Percentiles rank a stretch among this genome's conserved stretches.
Conservation (phyloP, 2,329 filamentous ascomycete genomes). For the Blumeriella jaapii region DNA sequence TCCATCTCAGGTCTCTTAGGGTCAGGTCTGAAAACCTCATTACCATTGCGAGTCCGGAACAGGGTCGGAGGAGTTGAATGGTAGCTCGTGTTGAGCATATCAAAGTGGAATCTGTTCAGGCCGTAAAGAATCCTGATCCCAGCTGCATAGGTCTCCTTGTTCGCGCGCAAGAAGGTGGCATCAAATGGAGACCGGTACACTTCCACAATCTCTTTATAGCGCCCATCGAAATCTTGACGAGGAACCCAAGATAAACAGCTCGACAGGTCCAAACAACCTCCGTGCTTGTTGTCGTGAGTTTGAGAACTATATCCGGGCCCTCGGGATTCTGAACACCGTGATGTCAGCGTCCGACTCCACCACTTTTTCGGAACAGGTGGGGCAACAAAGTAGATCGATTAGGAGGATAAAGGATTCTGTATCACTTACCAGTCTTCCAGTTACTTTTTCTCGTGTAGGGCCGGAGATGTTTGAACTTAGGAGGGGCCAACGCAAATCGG, state of each 20-base stretch:
- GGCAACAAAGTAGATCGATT: no score
- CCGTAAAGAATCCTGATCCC: not conserved
- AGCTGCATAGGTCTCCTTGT: not conserved
- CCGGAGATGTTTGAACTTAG: not conserved
- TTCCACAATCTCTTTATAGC: not conserved
- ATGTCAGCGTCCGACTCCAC: no score
- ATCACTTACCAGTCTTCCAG: no score
- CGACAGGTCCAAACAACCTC: not conserved
- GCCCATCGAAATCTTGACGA: not conserved
- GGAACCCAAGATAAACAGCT: not conserved
- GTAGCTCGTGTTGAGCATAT: not conserved
- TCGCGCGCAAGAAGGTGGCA: not conserved
- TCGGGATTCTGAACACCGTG: no score
- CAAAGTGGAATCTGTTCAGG: not conserved
- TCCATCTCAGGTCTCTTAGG: not conserved
- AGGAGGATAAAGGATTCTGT: no score
- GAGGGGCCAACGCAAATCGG: not conserved
- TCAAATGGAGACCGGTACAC: not conserved
- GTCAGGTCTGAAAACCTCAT: not conserved
- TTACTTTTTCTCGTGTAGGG: not conserved
- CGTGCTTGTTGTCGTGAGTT: no score
- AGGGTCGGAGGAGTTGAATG: not conserved
- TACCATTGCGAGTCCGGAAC: not conserved
- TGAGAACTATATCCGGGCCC: not conserved
- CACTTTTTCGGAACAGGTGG: no score